phyloP scores from a whole-genome alignment of 1,284 basidiomycete species.

The Sutorius eximius region DNA sequence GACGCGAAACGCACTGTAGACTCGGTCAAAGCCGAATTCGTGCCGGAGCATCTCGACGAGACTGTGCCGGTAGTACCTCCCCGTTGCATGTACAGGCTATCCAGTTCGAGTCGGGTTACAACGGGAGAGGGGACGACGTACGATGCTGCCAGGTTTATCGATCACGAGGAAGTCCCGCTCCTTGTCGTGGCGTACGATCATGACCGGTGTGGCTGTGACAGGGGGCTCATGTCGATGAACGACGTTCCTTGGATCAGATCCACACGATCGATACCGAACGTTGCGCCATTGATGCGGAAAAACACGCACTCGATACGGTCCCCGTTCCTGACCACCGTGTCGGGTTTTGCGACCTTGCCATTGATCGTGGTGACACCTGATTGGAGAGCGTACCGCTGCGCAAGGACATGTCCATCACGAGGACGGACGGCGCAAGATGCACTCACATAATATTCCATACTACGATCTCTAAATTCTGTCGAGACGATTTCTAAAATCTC shows the following conservation, averaged over 20 bases:
- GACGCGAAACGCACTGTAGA: slow-evolving; percentile 66
- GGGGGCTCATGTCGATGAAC: slow-evolving; percentile 97
- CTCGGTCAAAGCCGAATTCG: slow-evolving; percentile 82
- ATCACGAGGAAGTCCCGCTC: slow-evolving; percentile 88
- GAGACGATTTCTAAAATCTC: slow-evolving; percentile 85
- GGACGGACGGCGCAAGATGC: background rate
- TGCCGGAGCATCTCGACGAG: slow-evolving; percentile 84
- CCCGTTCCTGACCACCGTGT: slow-evolving; percentile 81
- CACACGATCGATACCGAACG: background rate
- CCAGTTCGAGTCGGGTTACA: background rate
- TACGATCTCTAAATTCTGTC: slow-evolving; percentile 88
- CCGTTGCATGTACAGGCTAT: slow-evolving; percentile 87
- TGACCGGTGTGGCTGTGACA: slow-evolving; percentile 84
- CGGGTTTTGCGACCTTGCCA: slow-evolving; percentile 76
- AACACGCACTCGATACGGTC: slow-evolving; percentile 83
- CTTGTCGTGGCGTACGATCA: slow-evolving; percentile 76
- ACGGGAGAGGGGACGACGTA: slow-evolving; percentile 31
- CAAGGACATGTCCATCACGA: background rate
- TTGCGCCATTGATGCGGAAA: background rate
- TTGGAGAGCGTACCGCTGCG: slow-evolving; percentile 84
- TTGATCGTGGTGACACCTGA: slow-evolving; percentile 96
- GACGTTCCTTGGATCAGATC: slow-evolving; percentile 63
- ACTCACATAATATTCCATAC: slow-evolving; percentile 90
- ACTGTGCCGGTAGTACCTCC: slow-evolving; percentile 86
- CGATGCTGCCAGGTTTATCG: slow-evolving; percentile 92